phyloP scores from a whole-genome alignment of 139 green algal genomes.

The Chlorella sp. region DNA sequence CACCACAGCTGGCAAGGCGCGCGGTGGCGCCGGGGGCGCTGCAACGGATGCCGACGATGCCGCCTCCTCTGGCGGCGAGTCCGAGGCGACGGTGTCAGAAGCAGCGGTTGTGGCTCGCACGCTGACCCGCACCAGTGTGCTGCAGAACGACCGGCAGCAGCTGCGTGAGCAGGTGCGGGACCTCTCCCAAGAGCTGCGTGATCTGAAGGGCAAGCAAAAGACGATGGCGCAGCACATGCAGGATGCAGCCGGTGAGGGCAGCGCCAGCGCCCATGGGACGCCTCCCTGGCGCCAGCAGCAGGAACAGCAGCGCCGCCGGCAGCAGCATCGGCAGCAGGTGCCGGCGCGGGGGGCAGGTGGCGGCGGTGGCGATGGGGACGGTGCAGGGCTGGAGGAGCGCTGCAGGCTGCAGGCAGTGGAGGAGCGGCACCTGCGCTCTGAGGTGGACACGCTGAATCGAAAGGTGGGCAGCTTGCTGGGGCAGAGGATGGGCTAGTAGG shows the following conservation, averaged over 20 bases:
- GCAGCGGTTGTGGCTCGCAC: slow-evolving; percentile 36
- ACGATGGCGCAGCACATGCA: slow-evolving; percentile 17
- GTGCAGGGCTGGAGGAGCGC: slow-evolving; percentile 2
- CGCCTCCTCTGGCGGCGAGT: slow-evolving; percentile 31
- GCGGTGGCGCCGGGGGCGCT: background rate
- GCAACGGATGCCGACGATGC: background rate
- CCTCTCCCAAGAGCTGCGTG: slow-evolving; percentile 16
- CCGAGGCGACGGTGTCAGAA: slow-evolving; percentile 31
- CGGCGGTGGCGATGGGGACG: background rate
- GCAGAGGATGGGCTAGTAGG: background rate
- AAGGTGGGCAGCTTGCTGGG: slow-evolving; percentile 15
- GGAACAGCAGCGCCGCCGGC: background rate
- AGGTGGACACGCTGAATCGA: slow-evolving; percentile 32
- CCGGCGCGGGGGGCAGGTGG: background rate
- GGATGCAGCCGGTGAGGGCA: background rate
- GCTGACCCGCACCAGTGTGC: slow-evolving; percentile 4
- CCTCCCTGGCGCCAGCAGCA: background rate
- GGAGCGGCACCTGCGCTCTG: slow-evolving; percentile 38
- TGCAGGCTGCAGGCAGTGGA: slow-evolving; percentile 22
- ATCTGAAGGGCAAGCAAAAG: slow-evolving; percentile 37
- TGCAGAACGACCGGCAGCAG: slow-evolving; percentile 31
- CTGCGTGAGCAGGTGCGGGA: slow-evolving; percentile 23
- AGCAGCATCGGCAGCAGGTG: background rate
- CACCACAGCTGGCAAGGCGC: background rate
- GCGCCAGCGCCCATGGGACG: background rate